A percentile compares a stretch with the other conserved stretches of the same genome.
These are phyloP conservation scores for Colletotrichum somersetense DNA, from an alignment of 2,329 filamentous ascomycete genomes.

Conservation along the genomic window DNA sequence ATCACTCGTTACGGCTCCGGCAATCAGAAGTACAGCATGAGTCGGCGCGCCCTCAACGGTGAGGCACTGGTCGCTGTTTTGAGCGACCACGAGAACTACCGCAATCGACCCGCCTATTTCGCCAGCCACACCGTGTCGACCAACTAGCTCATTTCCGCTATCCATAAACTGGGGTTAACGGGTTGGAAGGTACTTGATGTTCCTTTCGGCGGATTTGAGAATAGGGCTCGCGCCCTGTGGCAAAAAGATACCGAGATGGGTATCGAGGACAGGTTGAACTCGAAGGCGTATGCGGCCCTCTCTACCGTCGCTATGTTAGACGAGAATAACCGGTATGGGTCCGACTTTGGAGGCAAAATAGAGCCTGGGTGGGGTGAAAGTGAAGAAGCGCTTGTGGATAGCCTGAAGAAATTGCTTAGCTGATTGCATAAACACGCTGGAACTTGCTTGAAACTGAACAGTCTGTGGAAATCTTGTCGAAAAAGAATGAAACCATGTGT, in stretches of 20 bases:
- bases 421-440: too few species aligned
- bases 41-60: constrained; percentile 26
- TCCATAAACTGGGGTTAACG: constrained; percentile 3
- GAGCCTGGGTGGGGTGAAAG: constrained; percentile 37
- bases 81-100: constrained; percentile 6
- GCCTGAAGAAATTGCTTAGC: not conserved
- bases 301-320: constrained; percentile 38
- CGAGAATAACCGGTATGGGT: constrained; percentile 39
- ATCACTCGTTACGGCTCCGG: constrained; percentile 40
- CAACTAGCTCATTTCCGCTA: constrained; percentile 23
- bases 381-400: not conserved
- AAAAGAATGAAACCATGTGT: too few species aligned
- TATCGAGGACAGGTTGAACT: constrained; percentile 29
- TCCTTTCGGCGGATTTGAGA: not conserved
- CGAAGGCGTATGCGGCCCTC: constrained; percentile 34
- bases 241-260: constrained; percentile 22
- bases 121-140: constrained; percentile 34
- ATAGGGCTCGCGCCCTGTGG: constrained; percentile 24
- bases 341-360: constrained; percentile 29
- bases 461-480: too few species aligned
- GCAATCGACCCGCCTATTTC: constrained; percentile 23
- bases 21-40: constrained; percentile 29
- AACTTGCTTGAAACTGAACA: too few species aligned
- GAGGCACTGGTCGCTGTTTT: constrained; percentile 38
- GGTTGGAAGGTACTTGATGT: constrained; percentile 9